These are phyloP conservation scores for Wickerhamiella sorbophila DNA, from an alignment of 805 yeast species.

Conservation along the genomic window DNA sequence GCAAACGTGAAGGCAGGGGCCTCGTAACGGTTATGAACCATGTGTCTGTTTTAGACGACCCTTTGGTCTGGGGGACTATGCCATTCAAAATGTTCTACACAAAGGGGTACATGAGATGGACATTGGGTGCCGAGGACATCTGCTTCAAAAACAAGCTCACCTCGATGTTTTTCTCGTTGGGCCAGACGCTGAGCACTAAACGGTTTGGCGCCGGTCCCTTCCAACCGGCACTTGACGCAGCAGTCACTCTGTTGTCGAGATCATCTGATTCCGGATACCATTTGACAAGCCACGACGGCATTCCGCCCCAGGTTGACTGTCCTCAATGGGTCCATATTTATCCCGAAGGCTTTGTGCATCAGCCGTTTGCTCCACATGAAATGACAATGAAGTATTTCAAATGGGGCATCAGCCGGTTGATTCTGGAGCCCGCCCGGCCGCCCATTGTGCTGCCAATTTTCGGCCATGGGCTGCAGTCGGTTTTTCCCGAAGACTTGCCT, in stretches of 20 bases:
- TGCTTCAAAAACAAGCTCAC: slow-evolving; percentile 39
- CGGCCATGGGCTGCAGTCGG: slow-evolving; percentile 70
- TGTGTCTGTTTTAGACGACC: slow-evolving; percentile 63
- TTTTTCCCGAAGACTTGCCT: slow-evolving; percentile 61
- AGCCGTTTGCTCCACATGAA: slow-evolving; percentile 55
- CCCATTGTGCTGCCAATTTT: slow-evolving; percentile 85
- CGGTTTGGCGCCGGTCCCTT: slow-evolving; percentile 90
- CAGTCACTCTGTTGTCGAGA: slow-evolving; percentile 53
- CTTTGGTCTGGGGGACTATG: slow-evolving; percentile 72
- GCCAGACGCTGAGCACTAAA: slow-evolving; percentile 75
- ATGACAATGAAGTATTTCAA: slow-evolving; percentile 89
- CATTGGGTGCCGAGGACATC: slow-evolving; percentile 82
- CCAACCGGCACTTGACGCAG: slow-evolving; percentile 81
- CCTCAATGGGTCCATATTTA: slow-evolving; percentile 74
- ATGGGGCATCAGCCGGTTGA: slow-evolving; percentile 84
- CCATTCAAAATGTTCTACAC: slow-evolving; percentile 54
- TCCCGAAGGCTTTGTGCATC: slow-evolving; percentile 91
- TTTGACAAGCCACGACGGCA: not conserved
- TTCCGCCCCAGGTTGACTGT: not conserved
- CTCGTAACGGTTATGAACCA: slow-evolving; percentile 83
- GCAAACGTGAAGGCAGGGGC: slow-evolving; percentile 56
- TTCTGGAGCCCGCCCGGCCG: slow-evolving; percentile 66
- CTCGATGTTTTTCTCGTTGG: slow-evolving; percentile 56
- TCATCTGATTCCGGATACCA: slow-evolving; percentile 2
- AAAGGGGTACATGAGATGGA: slow-evolving; percentile 72